phyloP scores from a whole-genome alignment of 2,329 filamentous ascomycete species.

The Pseudocercospora cruenta region DNA sequence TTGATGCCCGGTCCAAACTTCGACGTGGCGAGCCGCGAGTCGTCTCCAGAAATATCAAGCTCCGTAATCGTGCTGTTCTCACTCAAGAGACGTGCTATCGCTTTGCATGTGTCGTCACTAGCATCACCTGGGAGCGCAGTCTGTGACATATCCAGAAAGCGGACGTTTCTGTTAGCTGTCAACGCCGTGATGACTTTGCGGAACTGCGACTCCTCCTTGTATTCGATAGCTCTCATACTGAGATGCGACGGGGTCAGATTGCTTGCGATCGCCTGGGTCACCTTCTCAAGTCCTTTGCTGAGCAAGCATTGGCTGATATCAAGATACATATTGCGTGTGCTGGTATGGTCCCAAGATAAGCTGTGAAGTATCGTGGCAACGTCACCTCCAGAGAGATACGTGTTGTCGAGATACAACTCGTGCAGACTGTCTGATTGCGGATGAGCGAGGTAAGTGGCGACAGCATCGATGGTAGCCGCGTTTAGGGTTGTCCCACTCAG shows the following conservation, averaged over 20 bases:
- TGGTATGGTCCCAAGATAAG: slow-evolving; percentile 54
- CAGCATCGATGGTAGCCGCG: slow-evolving; percentile 65
- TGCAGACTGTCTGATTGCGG: slow-evolving; percentile 61
- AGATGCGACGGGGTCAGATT: slow-evolving; percentile 64
- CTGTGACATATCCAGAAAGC: slow-evolving; percentile 70
- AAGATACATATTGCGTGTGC: slow-evolving; percentile 62
- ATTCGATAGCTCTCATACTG: slow-evolving; percentile 70
- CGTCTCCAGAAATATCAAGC: slow-evolving; percentile 72
- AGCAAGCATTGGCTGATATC: slow-evolving; percentile 68
- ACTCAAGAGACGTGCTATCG: slow-evolving; percentile 66
- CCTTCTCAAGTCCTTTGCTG: slow-evolving; percentile 54
- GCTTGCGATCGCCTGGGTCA: slow-evolving; percentile 56
- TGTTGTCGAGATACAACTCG: slow-evolving; percentile 67
- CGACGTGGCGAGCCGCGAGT: slow-evolving; percentile 70
- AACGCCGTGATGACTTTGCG: slow-evolving; percentile 65
- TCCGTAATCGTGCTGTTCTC: slow-evolving; percentile 68
- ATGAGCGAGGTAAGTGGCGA: slow-evolving; percentile 61
- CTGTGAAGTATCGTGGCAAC: slow-evolving; percentile 67
- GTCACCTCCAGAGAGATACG: slow-evolving; percentile 66
- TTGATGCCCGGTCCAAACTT: slow-evolving; percentile 71
- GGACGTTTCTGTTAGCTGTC: slow-evolving; percentile 64
- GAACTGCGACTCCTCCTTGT: slow-evolving; percentile 67
- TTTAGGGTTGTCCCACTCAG: slow-evolving; percentile 67
- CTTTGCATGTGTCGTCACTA: slow-evolving; percentile 66
- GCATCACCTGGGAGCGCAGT: slow-evolving; percentile 71